Percentiles rank a stretch among this genome's conserved stretches.
Evolutionary conservation across 768 basidiomycete species (phyloP).

Genomic region (Austroboletus eburneus): DNA sequence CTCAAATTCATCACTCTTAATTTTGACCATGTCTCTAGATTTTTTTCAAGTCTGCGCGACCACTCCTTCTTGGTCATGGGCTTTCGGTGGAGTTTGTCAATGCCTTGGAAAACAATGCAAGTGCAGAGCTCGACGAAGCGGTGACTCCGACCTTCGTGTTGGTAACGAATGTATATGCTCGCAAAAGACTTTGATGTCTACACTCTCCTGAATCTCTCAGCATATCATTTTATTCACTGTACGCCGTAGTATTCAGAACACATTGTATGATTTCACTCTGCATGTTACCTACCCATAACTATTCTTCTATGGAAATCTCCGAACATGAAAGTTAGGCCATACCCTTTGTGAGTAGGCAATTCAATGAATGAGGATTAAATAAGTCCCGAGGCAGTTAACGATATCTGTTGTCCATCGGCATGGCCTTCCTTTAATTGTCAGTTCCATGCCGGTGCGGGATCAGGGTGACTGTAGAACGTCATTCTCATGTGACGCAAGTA

Average conservation of each 20-base stretch:
- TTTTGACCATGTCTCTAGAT: conserved; percentile 35
- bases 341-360: too few relatives aligned
- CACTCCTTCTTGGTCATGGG: conserved; percentile 62
- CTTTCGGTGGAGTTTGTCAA: conserved; percentile 50
- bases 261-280: conserved; percentile 18
- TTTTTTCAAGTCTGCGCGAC: conserved; percentile 63
- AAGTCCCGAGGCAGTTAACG: too few relatives aligned
- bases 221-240: conserved; percentile 19
- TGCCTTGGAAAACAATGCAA: conserved; percentile 48
- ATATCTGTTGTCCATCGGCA: too few relatives aligned
- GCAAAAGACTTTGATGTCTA: conserved; percentile 24
- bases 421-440: too few relatives aligned
- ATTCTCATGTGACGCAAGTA: neutral
- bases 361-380: too few relatives aligned
- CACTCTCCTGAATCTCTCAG: conserved; percentile 8
- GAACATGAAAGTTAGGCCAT: too few relatives aligned
- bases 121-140: conserved; percentile 48
- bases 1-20: neutral
- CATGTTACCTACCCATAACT: conserved; percentile 8
- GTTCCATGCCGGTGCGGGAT: neutral
- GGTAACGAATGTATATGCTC: conserved; percentile 58
- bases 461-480: neutral
- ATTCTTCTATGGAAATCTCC: too few relatives aligned
- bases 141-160: conserved; percentile 47
- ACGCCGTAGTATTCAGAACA: conserved; percentile 15